Percentiles rank a stretch among this genome's conserved stretches.
Conservation (phyloP, 2,329 filamentous ascomycete species). For the Botryotinia convoluta region DNA sequence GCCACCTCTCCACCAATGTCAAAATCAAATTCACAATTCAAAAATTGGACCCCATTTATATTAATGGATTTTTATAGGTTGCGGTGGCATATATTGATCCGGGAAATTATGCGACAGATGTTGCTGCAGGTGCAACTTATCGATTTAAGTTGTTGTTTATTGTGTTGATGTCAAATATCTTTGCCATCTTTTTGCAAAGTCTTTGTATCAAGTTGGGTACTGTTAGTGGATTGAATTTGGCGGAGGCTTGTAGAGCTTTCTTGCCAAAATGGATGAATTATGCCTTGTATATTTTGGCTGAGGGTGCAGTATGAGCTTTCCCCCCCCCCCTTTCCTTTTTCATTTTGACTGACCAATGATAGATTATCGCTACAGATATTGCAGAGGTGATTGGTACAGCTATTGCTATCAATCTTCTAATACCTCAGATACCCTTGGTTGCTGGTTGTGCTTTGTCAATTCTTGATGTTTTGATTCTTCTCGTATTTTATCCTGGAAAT, state of each 20-base stretch:
- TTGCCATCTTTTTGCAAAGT: conserved; percentile 57
- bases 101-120: conserved; percentile 57
- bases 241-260: conserved; percentile 49
- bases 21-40: not conserved
- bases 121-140: conserved; percentile 54
- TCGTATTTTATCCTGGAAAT: conserved; percentile 63
- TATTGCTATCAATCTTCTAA: conserved; percentile 65
- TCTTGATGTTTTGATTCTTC: conserved; percentile 63
- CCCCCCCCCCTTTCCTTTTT: not conserved
- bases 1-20: not conserved
- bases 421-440: conserved; percentile 61
- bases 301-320: conserved; percentile 42
- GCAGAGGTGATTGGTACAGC: conserved; percentile 65
- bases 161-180: conserved; percentile 55
- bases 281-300: conserved; percentile 52
- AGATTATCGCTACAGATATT: conserved; percentile 58
- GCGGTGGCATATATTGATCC: conserved; percentile 43
- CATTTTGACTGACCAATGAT: conserved; percentile 19
- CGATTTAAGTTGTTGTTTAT: conserved; percentile 54
- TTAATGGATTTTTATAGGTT: conserved; percentile 28
- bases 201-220: conserved; percentile 55
- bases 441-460: conserved; percentile 68
- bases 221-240: conserved; percentile 53
- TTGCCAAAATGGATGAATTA: conserved; percentile 54
- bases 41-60: not conserved